Percentiles rank a stretch among this genome's conserved stretches.
Evolutionary conservation across 176 grass and related monocot genomes (phyloP).

Genomic region (barley (Hordeum vulgare)): MorexV3_pseudomolecules_assembly NC_058524.1:390719780-390720279

Average conservation of each 20-base stretch:
- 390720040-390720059: background rate
- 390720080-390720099: slow-evolving; percentile 5
- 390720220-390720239: too few species aligned
- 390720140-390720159: too few species aligned
- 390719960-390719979: slow-evolving; percentile 6
- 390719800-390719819: slow-evolving; percentile 37
- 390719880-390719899: background rate
- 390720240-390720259: too few species aligned
- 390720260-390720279: too few species aligned
- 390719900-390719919: slow-evolving; percentile 34
- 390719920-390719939: slow-evolving; percentile 17
- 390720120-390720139: too few species aligned
- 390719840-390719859: background rate
- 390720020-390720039: slow-evolving; percentile 38
- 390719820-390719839: slow-evolving; percentile 31
- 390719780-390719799: slow-evolving; percentile 32
- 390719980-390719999: background rate
- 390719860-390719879: background rate
- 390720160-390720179: too few species aligned
- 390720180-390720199: too few species aligned
- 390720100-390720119: background rate
- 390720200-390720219: too few species aligned
- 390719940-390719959: slow-evolving; percentile 22
- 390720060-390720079: background rate
- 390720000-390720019: slow-evolving; percentile 27